Conservation (phyloP, 2,329 filamentous ascomycete species). For the Aspergillus tamarii region DNA sequence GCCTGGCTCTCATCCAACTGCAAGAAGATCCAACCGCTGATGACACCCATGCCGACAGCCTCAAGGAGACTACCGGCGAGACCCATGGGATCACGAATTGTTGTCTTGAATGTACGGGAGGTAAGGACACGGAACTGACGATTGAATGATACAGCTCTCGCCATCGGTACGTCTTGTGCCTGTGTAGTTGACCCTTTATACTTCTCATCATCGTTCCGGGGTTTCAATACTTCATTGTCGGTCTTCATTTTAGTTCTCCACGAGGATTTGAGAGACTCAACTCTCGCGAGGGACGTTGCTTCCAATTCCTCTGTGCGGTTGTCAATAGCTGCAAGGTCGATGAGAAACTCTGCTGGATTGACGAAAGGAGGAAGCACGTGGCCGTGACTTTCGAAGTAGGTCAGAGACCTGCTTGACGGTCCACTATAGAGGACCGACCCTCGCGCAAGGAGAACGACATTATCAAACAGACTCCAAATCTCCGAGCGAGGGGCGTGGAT, state of each 20-base stretch:
- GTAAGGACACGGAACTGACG: constrained; percentile 70
- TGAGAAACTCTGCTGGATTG: constrained; percentile 76
- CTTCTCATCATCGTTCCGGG: background rate
- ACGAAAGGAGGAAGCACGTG: constrained; percentile 70
- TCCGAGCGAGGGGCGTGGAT: constrained; percentile 79
- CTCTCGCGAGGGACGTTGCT: constrained; percentile 59
- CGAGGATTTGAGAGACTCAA: constrained; percentile 62
- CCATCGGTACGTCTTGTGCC: constrained; percentile 11
- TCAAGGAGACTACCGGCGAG: constrained; percentile 72
- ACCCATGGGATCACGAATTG: constrained; percentile 75
- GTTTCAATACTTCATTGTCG: constrained; percentile 6
- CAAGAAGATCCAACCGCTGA: constrained; percentile 74
- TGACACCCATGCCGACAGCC: constrained; percentile 70
- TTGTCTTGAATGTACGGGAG: constrained; percentile 69
- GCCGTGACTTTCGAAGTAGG: constrained; percentile 66
- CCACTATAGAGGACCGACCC: constrained; percentile 73
- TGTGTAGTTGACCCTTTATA: background rate
- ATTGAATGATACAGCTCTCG: constrained; percentile 58
- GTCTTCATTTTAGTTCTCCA: constrained; percentile 51
- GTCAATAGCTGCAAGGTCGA: constrained; percentile 75
- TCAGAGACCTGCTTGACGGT: constrained; percentile 57
- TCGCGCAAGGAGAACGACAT: constrained; percentile 68
- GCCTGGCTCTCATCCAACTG: constrained; percentile 66
- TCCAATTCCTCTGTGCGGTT: constrained; percentile 71
- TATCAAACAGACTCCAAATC: constrained; percentile 78